Evolutionary conservation across 257 asterid genomes (phyloP).

Genomic region (Nemophila menziesii): DNA sequence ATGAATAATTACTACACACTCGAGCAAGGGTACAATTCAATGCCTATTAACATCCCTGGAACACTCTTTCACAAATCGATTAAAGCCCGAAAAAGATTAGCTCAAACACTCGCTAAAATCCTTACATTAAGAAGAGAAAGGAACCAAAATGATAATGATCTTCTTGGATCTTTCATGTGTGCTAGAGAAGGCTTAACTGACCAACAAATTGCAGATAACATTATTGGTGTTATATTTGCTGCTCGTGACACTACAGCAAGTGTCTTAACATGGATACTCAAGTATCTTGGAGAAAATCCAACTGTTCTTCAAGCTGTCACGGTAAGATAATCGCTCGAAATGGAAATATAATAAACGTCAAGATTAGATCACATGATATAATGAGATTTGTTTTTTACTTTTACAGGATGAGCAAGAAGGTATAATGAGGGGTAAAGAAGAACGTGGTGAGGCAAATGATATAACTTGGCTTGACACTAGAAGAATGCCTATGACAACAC

Average conservation of each 20-base stretch:
- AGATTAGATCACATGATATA: background rate
- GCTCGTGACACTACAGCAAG: conserved; percentile 38
- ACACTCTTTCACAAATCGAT: conserved; percentile 32
- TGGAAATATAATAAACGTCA: background rate
- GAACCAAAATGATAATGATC: conserved; percentile 10
- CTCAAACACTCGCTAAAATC: conserved; percentile 24
- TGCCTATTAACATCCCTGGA: conserved; percentile 33
- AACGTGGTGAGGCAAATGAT: conserved; percentile 12
- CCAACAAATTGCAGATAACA: conserved; percentile 31
- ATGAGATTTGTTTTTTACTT: background rate
- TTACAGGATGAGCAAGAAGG: conserved; percentile 28
- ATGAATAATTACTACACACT: conserved; percentile 29
- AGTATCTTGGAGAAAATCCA: conserved; percentile 32
- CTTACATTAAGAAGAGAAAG: conserved; percentile 19
- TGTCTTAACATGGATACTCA: conserved; percentile 34
- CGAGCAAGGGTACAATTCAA: conserved; percentile 34
- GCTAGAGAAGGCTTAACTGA: conserved; percentile 29
- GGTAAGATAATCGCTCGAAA: conserved; percentile 11
- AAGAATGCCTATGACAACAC: conserved; percentile 26
- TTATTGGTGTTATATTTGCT: conserved; percentile 32
- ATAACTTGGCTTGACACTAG: conserved; percentile 26
- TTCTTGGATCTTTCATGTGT: conserved; percentile 29
- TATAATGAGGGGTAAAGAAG: conserved; percentile 16
- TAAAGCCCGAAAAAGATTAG: conserved; percentile 33
- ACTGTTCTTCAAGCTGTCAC: conserved; percentile 26